These are phyloP conservation scores for Meira nashicola DNA, from an alignment of 1,284 basidiomycete species.

Conservation along the genomic window DNA sequence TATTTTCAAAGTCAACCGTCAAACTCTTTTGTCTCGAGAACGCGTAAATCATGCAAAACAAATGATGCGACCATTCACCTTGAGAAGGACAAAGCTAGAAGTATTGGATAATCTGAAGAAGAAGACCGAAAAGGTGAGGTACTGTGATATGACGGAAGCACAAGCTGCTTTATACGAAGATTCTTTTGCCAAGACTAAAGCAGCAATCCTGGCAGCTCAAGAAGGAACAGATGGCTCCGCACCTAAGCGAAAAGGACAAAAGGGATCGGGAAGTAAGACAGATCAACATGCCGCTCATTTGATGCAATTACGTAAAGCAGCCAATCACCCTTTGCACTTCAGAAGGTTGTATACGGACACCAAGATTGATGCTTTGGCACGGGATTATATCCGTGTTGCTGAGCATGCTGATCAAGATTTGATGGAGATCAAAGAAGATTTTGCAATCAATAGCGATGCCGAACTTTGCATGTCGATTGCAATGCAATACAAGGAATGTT, in stretches of 20 bases:
- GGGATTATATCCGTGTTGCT: constrained; percentile 79
- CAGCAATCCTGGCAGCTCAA: constrained; percentile 61
- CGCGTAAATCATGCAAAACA: constrained; percentile 90
- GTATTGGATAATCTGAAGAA: constrained; percentile 87
- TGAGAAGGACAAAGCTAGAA: constrained; percentile 80
- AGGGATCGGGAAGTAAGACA: constrained; percentile 9
- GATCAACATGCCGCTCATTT: constrained; percentile 59
- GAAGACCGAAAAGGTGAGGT: constrained; percentile 86
- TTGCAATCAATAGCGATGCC: constrained; percentile 51
- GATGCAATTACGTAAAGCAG: constrained; percentile 93
- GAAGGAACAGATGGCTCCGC: constrained; percentile 15
- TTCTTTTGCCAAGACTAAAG: constrained; percentile 75
- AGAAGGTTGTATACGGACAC: constrained; percentile 75
- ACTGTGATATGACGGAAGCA: constrained; percentile 82
- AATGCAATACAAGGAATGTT: neutral
- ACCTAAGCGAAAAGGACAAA: constrained; percentile 16
- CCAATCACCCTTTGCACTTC: constrained; percentile 93
- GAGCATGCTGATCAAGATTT: constrained; percentile 57
- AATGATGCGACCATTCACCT: constrained; percentile 98
- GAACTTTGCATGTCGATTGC: constrained; percentile 21
- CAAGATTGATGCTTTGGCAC: constrained; percentile 69
- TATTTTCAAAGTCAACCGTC: constrained; percentile 86
- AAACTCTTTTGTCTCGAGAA: constrained; percentile 79
- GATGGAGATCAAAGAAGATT: constrained; percentile 47
- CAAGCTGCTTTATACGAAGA: constrained; percentile 82